These are phyloP conservation scores for Pouteria campechiana DNA, from an alignment of 179 eudicot species.

Conservation along the genomic window DNA sequence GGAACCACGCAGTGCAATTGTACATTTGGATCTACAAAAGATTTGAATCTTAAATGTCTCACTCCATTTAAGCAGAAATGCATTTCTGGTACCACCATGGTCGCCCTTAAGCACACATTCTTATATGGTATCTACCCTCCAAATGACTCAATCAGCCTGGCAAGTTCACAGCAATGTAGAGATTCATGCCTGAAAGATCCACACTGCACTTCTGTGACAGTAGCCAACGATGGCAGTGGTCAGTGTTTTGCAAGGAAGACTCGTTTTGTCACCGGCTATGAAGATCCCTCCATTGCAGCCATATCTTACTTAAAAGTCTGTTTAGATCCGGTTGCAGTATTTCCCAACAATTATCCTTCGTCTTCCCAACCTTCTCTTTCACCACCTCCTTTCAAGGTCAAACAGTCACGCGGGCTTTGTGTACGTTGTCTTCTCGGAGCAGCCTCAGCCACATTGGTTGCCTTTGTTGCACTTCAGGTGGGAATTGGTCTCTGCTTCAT, in stretches of 20 bases:
- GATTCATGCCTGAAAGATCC: conserved; percentile 33
- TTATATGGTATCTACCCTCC: conserved; percentile 50
- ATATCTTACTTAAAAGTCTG: conserved; percentile 47
- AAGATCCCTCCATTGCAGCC: conserved; percentile 28
- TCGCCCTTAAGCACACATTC: conserved; percentile 27
- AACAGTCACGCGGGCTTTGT: conserved; percentile 10
- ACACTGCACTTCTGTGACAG: conserved; percentile 45
- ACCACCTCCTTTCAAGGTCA: not conserved
- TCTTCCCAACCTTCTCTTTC: not conserved
- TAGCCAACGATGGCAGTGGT: conserved; percentile 33
- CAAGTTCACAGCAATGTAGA: conserved; percentile 30
- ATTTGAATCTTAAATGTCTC: conserved; percentile 25
- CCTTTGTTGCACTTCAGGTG: conserved; percentile 27
- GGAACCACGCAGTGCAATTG: conserved; percentile 34
- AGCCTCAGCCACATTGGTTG: conserved; percentile 20
- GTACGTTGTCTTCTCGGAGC: conserved; percentile 33
- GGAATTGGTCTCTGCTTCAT: conserved; percentile 31
- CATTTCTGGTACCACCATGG: conserved; percentile 29
- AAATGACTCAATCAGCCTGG: conserved; percentile 19
- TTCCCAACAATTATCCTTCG: conserved; percentile 19
- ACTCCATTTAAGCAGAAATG: conserved; percentile 30
- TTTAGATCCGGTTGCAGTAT: conserved; percentile 39
- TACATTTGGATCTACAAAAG: conserved; percentile 18
- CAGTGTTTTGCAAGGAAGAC: conserved; percentile 33
- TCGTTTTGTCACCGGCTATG: conserved; percentile 35